Evolutionary conservation across 176 grass and related monocot genomes (phyloP), one percentile per base, ranked within the genome.

Genomic region (Zoysia pacifica): DNA sequence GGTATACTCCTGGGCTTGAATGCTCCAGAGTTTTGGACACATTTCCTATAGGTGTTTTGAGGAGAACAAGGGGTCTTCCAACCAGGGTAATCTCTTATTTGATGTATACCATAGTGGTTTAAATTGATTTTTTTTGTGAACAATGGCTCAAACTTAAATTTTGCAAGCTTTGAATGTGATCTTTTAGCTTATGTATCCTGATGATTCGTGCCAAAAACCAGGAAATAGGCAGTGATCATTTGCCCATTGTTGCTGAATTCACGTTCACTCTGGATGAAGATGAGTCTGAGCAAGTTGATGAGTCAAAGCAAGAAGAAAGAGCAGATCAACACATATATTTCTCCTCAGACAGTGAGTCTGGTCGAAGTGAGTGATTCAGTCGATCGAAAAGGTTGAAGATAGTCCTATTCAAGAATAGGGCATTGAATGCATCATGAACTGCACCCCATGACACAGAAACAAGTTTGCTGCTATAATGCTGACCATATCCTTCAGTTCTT

Each of bases 211-310:
- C 37, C 12, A 47, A 11, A 46, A 41, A n/a, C n/a, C 86, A 98
- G 92, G 92, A 94, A 76, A 89, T 93, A 8, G 92, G 95, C 52
- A 94, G 95, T 16, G 95, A 97, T 39, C 95, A 94, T 77, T 80
- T 97, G 78, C 82, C 92, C 41, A 85, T 94, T 72, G 67, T 92
- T 60, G 87, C 92, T 81, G 95, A 94, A 83, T 94, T 97, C 14
- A 4, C 86, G 69, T 97, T 97, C 83, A 73, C 48, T 7, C 38
- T 39, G 6, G 74, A 3, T 8, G 47, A 61, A 6, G 67, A 73
- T 48, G 63, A 67, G 48, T 79, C 75, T 1, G 20, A 82, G 6
- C 4, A 87, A 70, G 72, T 76, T n/a, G 64, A 81, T 3, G 37
- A 62, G 7, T 53, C 39, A 69, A 67, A 76, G 41, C 7, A 39